These are phyloP conservation scores for Cladophialophora bantiana DNA, from an alignment of 2,329 filamentous ascomycete genomes.

Conservation along the genomic window DNA sequence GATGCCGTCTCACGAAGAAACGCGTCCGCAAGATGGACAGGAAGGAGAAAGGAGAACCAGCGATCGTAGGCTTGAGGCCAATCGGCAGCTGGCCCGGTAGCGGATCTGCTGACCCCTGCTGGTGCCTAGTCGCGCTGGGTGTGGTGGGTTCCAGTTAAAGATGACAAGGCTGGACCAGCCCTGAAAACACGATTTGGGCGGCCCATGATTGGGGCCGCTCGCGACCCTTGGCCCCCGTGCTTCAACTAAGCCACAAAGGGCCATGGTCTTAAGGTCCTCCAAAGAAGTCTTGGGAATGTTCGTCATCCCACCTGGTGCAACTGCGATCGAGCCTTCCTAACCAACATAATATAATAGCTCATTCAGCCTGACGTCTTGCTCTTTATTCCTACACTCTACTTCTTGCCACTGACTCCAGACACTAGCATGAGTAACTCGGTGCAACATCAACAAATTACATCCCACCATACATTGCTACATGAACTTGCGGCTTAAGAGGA, in stretches of 20 bases:
- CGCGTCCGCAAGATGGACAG: background rate
- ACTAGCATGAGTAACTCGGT: background rate
- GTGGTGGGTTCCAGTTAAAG: conserved; percentile 10
- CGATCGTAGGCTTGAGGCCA: conserved; percentile 1
- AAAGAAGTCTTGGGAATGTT: conserved; percentile 1
- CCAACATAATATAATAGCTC: background rate
- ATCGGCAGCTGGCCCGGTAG: conserved; percentile 10
- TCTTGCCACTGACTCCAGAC: background rate
- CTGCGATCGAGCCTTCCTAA: conserved; percentile 11
- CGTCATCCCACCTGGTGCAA: conserved; percentile 18
- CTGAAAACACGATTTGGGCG: background rate
- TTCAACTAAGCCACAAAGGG: conserved; percentile 6
- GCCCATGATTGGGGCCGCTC: background rate
- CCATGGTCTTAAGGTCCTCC: conserved; percentile 27
- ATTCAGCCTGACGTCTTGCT: background rate
- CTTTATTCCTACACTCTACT: background rate
- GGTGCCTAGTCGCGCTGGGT: background rate
- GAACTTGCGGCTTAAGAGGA: background rate
- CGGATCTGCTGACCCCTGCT: conserved; percentile 2
- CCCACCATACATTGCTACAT: conserved; percentile 2
- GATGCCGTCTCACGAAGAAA: background rate
- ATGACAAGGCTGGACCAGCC: conserved; percentile 10
- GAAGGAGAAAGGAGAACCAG: conserved; percentile 1
- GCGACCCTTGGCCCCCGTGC: background rate
- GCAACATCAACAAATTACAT: background rate